phyloP scores from a whole-genome alignment of 73 alveolate genomes.

The Breviolum minutum region DNA sequence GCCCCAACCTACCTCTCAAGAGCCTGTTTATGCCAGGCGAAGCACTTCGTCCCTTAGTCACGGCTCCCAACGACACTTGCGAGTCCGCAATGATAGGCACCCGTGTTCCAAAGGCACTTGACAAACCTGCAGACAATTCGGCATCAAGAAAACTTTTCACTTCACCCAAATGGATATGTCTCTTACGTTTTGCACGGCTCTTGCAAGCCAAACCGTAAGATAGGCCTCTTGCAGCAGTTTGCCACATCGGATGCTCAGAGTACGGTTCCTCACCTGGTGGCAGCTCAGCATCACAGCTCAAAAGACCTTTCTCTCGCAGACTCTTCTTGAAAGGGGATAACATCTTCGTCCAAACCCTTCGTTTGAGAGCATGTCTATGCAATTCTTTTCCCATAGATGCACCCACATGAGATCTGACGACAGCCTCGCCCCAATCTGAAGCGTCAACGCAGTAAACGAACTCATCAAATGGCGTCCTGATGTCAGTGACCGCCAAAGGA shows the following conservation, averaged over 20 bases:
- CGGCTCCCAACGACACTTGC: slow-evolving; percentile 4
- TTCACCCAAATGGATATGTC: slow-evolving; percentile 31
- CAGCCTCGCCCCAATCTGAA: slow-evolving; percentile 53
- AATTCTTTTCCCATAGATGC: background rate
- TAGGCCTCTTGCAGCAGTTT: background rate
- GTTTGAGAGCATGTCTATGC: background rate
- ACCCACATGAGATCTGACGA: background rate
- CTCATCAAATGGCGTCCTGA: background rate
- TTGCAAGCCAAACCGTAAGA: background rate
- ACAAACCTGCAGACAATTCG: background rate
- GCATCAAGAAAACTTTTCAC: background rate
- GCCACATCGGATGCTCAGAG: slow-evolving; percentile 7
- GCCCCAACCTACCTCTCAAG: background rate
- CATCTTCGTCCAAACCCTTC: background rate
- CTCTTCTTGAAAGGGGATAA: background rate
- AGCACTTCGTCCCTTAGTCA: background rate
- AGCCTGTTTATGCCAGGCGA: background rate
- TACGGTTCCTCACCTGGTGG: background rate
- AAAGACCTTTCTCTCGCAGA: background rate
- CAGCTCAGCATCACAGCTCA: background rate
- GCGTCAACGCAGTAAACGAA: slow-evolving; percentile 8
- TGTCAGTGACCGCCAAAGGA: background rate
- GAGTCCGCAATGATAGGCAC: background rate
- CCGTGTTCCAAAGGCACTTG: background rate
- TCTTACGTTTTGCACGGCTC: background rate